These are phyloP conservation scores for Ganoderma meredithae DNA, from an alignment of 1,284 basidiomycete genomes.

Conservation along the genomic window DNA sequence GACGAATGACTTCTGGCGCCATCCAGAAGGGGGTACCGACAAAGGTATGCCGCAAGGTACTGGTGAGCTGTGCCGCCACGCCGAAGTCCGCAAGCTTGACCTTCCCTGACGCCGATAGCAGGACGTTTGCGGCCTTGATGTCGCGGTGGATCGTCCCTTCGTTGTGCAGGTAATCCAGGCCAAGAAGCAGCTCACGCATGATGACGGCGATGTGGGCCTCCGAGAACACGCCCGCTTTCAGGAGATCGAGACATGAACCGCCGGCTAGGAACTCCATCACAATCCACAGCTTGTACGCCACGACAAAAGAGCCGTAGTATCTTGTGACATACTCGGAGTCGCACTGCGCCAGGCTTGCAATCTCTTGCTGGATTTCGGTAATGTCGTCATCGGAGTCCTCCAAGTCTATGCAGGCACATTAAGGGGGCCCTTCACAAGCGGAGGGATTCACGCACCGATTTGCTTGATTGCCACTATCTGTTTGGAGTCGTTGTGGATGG, in stretches of 20 bases:
- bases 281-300: constrained; percentile 98
- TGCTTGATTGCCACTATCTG: constrained; percentile 98
- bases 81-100: constrained; percentile 99
- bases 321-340: constrained; percentile 96
- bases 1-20: constrained; percentile 97
- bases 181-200: constrained; percentile 92
- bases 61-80: constrained; percentile 92
- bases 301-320: constrained; percentile 97
- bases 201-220: constrained; percentile 95
- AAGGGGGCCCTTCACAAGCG: constrained; percentile 14
- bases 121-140: constrained; percentile 97
- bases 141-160: constrained; percentile 98
- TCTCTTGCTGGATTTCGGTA: constrained; percentile 97
- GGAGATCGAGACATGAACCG: constrained; percentile 95
- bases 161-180: constrained; percentile 93
- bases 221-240: constrained; percentile 90
- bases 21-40: constrained; percentile 98
- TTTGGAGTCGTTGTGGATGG: constrained; percentile 92
- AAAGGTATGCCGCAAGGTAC: constrained; percentile 90
- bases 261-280: constrained; percentile 99
- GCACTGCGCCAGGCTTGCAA: constrained; percentile 93
- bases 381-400: constrained; percentile 96
- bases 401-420: constrained; percentile 58
- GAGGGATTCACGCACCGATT: constrained; percentile 70
- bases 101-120: constrained; percentile 88